Conservation (phyloP, 306 rosid genomes). For the peach (Prunus persica) region Prunus_persica_NCBIv2 NC_034010.1:3461501-3462000, state of each 20-base stretch:
- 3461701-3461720: slow-evolving; percentile 3
- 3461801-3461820: neutral
- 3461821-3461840: neutral
- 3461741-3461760: neutral
- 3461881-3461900: neutral
- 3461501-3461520: slow-evolving; percentile 51
- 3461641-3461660: slow-evolving; percentile 27
- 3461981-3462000: too few relatives aligned
- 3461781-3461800: neutral
- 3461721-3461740: neutral
- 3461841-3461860: neutral
- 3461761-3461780: neutral
- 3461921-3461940: neutral
- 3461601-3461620: slow-evolving; percentile 31
- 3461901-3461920: neutral
- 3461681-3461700: slow-evolving; percentile 38
- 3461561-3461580: slow-evolving; percentile 8
- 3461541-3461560: slow-evolving; percentile 1
- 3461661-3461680: slow-evolving; percentile 29
- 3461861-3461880: neutral
- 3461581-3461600: slow-evolving; percentile 9
- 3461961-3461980: neutral
- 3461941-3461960: neutral
- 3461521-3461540: slow-evolving; percentile 11
- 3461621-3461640: slow-evolving; percentile 30